Conservation (phyloP, 2,329 filamentous ascomycete species). For the Fusarium sp. region DNA sequence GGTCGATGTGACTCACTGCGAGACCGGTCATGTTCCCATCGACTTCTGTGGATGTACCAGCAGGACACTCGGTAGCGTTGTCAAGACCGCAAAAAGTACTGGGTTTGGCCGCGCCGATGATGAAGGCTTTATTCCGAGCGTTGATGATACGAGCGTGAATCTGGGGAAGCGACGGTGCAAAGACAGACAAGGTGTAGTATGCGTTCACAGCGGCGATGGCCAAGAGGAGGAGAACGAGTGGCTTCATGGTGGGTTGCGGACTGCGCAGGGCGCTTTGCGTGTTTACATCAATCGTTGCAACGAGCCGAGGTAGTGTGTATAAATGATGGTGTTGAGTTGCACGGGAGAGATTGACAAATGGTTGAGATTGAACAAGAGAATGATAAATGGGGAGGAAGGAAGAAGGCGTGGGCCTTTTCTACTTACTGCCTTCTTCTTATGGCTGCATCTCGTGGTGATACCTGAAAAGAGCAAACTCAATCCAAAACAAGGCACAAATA, state of each 20-base stretch:
- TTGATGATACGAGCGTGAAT: slow-evolving; percentile 49
- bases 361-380: not conserved
- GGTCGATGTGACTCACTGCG: slow-evolving; percentile 30
- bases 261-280: not conserved
- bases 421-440: not conserved
- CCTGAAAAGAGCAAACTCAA: not conserved
- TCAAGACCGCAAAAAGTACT: slow-evolving; percentile 47
- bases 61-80: slow-evolving; percentile 43
- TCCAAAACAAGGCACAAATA: not conserved
- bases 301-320: not conserved
- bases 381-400: not conserved
- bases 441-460: slow-evolving; percentile 20
- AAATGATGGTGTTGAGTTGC: not conserved
- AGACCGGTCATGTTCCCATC: slow-evolving; percentile 48
- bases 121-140: slow-evolving; percentile 46
- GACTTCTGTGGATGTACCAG: slow-evolving; percentile 48
- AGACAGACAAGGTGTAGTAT: slow-evolving; percentile 49
- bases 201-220: slow-evolving; percentile 4
- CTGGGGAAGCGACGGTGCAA: slow-evolving; percentile 37
- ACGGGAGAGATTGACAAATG: no score
- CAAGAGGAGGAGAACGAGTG: slow-evolving; percentile 2
- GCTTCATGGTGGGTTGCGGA: slow-evolving; percentile 32
- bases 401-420: slow-evolving; percentile 29
- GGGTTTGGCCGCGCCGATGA: slow-evolving; percentile 47
- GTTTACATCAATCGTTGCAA: slow-evolving; percentile 3